Evolutionary conservation across 352 stramenopile species (phyloP), one percentile per base, ranked within the genome.

Genomic region (Phytophthora rubi): DNA sequence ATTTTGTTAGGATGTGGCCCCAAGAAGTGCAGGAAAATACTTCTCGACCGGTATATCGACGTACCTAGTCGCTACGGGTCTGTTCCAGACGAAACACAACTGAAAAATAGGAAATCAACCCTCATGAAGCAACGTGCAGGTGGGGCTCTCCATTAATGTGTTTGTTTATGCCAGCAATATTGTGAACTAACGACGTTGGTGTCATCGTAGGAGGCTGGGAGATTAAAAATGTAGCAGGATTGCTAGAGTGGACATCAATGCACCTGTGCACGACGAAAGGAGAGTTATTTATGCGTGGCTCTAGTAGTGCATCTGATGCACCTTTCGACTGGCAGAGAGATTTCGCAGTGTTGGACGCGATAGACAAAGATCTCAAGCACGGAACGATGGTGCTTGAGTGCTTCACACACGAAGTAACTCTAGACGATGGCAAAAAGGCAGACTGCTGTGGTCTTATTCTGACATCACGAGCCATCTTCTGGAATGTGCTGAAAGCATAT

Each of bases 181-280:
- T 39, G 39, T 47, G 33, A 39, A 39, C 39, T 47, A 7, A 47
- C 2, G 2, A 21, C 1, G 2, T 47, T 18, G 16, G 39, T 59
- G 15, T 4, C n/a, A 6, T 39, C 9, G 33, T 39, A 60, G 55
- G 35, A 28, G 54, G 47, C 1, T 70, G 54, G 63, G 26, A 65
- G 51, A 59, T 65, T 15, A 60, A 65, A 15, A 51, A 70, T n/a
- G 13, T 65, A 2, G 63, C 63, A 6, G 26, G n/a, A 3, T 18
- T 65, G 4, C 48, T 70, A 4, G 55, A 70, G 37, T 70, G 63
- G 63, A 28, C 47, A 8, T 60, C 26, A 3, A 9, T 39, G 7
- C 45, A 55, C 23, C 9, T 70, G 37, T 65, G 54, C 15, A 60
- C 55, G 16, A 65, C 47, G 8, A 55, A 12, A 6, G 35, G 4